Base-by-base conservation (phyloP, 805 yeast species). In the Starmerella geochares region DNA sequence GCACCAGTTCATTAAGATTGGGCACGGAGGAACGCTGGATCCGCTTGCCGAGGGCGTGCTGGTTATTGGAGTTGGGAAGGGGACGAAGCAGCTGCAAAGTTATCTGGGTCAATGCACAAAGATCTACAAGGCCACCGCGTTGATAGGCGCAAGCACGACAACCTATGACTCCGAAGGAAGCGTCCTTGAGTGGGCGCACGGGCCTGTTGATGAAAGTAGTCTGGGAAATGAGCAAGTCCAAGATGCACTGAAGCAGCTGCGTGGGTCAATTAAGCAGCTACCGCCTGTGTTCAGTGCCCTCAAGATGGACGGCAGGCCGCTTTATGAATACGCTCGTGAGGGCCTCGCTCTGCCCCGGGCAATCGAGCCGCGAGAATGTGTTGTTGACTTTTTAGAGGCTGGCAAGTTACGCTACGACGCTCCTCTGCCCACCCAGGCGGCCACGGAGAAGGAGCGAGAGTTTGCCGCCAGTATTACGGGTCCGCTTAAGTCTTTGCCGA, bases 21-120 rank as follows among this genome's bases (percentile, higher is more conserved):
- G 99, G 1, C 99, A 92, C 65, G 99, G 98, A 17, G 99, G 99
- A 9, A 92, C 99, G 0, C 70, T 92, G 33, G 99, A 92, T 61
- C 96, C 97, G 0, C 67, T 85, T 38, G 99, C 99, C 0, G 80
- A 87, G n/a, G 99, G 99, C 10, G 88, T 90, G 0, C 65, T 70
- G 29, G 90, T 94, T 1, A 73, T 92, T 49, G 99, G 98, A 4
- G 77, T 92, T n/a, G 96, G 96, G 5, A 54, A 72, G 1, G 98
- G 98, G 2, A 92, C 99, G 2, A 94, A 90, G 64, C 71, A 76
- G 62, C 69, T 92, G 38, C 81, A 79, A 49, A 71, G 76, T 52
- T 87, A 83, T 60, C 71, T 90, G 19, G 79, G 79, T 27, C 83
- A 81, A 27, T 81, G 94, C 52, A 73, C 75, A 8, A 92, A 92